These are phyloP conservation scores for Hymenoscyphus infarciens DNA, from an alignment of 2,329 filamentous ascomycete species.

Conservation along the genomic window DNA sequence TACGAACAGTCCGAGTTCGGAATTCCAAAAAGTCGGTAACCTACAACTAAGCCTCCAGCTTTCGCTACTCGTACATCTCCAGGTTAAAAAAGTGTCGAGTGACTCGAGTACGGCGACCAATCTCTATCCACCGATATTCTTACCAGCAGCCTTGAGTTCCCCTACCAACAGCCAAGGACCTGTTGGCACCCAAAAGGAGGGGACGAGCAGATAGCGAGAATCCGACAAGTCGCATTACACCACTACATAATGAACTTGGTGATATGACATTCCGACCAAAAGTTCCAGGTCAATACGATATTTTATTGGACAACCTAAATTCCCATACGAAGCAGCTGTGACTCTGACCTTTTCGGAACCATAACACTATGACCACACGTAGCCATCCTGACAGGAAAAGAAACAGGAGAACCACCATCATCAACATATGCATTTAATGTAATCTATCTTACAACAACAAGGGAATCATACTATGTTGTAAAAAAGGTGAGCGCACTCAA, in stretches of 20 bases:
- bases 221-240: not conserved
- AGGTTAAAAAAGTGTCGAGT: too few relatives aligned
- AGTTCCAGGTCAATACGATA: not conserved
- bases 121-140: too few relatives aligned
- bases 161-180: too few relatives aligned
- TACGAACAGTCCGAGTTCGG: too few relatives aligned
- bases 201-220: not conserved
- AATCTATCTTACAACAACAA: conserved; percentile 33
- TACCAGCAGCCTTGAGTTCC: too few relatives aligned
- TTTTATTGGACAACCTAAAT: not conserved
- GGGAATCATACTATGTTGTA: conserved; percentile 19
- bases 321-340: not conserved
- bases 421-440: conserved; percentile 22
- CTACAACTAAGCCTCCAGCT: too few relatives aligned
- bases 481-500: conserved; percentile 3
- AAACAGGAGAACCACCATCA: not conserved
- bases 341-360: not conserved
- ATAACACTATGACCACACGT: not conserved
- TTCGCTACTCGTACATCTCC: too few relatives aligned
- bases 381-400: not conserved
- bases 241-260: not conserved
- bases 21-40: too few relatives aligned
- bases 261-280: not conserved
- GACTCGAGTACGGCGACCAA: too few relatives aligned
- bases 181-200: not conserved